Percentiles rank a stretch among this genome's conserved stretches.
These are phyloP conservation scores for Earliella scabrosa DNA, from an alignment of 1,284 basidiomycete genomes.

Conservation along the genomic window DNA sequence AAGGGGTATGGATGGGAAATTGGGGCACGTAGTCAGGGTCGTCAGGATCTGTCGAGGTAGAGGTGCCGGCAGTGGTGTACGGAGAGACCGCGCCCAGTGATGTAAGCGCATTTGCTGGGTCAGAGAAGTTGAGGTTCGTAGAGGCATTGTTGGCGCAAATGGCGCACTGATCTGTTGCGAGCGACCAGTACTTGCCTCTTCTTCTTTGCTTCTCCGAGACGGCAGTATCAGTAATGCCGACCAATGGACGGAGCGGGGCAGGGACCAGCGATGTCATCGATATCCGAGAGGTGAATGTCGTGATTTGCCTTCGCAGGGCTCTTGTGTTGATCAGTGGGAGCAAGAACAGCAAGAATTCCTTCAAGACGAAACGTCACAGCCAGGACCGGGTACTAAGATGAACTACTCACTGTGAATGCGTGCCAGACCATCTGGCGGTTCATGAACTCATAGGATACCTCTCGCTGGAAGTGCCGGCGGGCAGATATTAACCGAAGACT, in stretches of 20 bases:
- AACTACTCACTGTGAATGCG: constrained; percentile 83
- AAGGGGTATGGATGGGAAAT: constrained; percentile 73
- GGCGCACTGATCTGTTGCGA: constrained; percentile 74
- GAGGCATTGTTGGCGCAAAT: constrained; percentile 79
- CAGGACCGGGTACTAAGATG: not conserved
- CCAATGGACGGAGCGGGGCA: constrained; percentile 26
- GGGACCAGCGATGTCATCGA: constrained; percentile 45
- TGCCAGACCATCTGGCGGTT: constrained; percentile 99
- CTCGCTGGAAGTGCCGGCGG: constrained; percentile 71
- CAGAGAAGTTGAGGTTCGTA: constrained; percentile 58
- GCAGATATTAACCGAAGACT: constrained; percentile 80
- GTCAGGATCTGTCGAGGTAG: constrained; percentile 13
- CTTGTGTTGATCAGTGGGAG: constrained; percentile 83
- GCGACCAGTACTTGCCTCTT: constrained; percentile 64
- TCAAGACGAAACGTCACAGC: not conserved
- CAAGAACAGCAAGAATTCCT: constrained; percentile 97
- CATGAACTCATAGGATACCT: constrained; percentile 98
- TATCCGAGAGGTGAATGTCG: constrained; percentile 39
- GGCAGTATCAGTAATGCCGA: constrained; percentile 22
- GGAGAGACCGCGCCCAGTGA: constrained; percentile 35
- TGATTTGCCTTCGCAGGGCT: constrained; percentile 61
- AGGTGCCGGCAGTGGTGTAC: constrained; percentile 17
- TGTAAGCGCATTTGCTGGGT: constrained; percentile 54
- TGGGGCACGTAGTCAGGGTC: constrained; percentile 48
- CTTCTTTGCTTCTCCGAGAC: constrained; percentile 14